These are phyloP conservation scores for Ulota crispa DNA, from an alignment of 225 moss, liverwort and hornwort genomes.

Conservation along the genomic window DNA sequence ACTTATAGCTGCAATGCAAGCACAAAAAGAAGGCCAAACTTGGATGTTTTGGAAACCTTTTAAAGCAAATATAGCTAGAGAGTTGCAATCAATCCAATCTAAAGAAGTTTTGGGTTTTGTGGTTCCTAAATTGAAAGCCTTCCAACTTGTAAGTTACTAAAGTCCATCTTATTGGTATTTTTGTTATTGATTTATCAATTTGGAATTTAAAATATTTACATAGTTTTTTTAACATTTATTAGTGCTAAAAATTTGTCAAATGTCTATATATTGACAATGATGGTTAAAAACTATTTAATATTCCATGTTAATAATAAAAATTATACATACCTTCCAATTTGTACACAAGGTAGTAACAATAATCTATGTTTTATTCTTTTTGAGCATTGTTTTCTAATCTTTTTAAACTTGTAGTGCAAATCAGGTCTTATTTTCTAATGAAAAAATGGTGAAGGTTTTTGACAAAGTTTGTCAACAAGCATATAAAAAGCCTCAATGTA, in stretches of 20 bases:
- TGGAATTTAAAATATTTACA: not conserved
- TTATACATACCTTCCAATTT: too few relatives aligned
- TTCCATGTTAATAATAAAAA: not conserved
- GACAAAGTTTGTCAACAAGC: slow-evolving; percentile 2
- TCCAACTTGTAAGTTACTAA: not conserved
- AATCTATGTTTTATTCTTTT: too few relatives aligned
- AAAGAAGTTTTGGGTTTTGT: not conserved
- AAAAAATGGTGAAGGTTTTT: slow-evolving; percentile 12
- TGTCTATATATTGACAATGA: not conserved
- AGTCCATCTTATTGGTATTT: not conserved
- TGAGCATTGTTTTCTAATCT: too few relatives aligned
- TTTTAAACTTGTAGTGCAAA: too few relatives aligned
- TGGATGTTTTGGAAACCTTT: slow-evolving; percentile 14
- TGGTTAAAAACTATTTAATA: not conserved
- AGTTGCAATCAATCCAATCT: not conserved
- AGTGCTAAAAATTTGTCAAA: not conserved
- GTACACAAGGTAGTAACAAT: too few relatives aligned
- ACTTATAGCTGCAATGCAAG: slow-evolving; percentile 11
- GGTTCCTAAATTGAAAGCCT: not conserved
- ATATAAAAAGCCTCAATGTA: not conserved
- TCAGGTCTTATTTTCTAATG: slow-evolving; percentile 12
- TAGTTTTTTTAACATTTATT: not conserved
- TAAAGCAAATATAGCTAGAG: not conserved
- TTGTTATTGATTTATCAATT: not conserved
- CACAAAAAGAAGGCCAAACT: slow-evolving; percentile 14